Base-by-base conservation (phyloP, 73 alveolate genomes). In the Paramecium caudatum region DNA sequence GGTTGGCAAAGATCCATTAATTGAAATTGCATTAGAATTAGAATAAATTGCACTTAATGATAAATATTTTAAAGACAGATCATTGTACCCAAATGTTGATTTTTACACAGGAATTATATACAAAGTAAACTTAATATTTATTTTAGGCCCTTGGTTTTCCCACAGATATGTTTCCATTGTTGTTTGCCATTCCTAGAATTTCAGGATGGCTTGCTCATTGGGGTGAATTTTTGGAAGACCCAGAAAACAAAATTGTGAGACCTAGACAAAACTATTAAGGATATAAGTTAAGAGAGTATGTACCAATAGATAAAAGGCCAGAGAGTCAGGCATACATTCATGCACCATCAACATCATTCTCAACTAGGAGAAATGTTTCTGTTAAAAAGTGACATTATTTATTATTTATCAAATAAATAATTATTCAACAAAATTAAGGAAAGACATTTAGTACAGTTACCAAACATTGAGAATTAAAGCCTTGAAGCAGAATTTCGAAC, bases 141-240 rank as follows among this genome's bases (percentile, higher is more conserved):
- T 2, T 23, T 2, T 39, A 47, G 90, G 98, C 99, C 21, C 94
- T 96, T 86, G 99, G 99, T 9, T 95, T 96, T 92, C 98, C 98
- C 0, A 91, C 99, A 90, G 99, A 96, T 46, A 90, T 95, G 94
- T 96, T 91, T 96, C 96, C 99, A 13, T 95, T 96, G 1, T 95
- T 96, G 55, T 96, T 96, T 93, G 91, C 97, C 23, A 91, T 96
- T 61, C 98, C 98, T 9, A 93, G 99, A 91, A 91, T 96, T 39
- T 95, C 98, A 33, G 99, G 99, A 61, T 96, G 99, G 99, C 83
- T 96, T 21, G 96, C 98, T 15, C 98, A 95, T 84, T 96, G 98
- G 98, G 55, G 43, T 30, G 99, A 96, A 65, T 96, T 95, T 93
- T 91, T 91, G 30, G 95, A 93, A 74, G 98, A 96, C 83, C 98